Evolutionary conservation across 108 stramenopile genomes (phyloP), one percentile per base, ranked within the genome.

Genomic region (Conticribra guillardii): DNA sequence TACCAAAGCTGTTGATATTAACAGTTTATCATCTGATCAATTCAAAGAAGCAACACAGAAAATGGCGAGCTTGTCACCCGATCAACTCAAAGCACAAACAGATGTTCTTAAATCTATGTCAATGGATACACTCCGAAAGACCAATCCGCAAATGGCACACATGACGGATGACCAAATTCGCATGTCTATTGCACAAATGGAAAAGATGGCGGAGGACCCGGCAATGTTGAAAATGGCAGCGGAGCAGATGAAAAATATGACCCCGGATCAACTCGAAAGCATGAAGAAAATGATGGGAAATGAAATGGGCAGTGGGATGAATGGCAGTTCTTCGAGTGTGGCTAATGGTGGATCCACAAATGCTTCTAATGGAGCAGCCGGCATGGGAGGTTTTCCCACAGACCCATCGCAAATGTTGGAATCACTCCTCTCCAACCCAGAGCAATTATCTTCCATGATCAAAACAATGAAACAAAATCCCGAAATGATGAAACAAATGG

Each of bases 381-480:
- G 24, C 14, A 54, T 64, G 17, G 58, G 7, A 15, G 58, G 67
- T 16, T 14, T 51, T 53, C 21, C 47, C 54, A 47, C 29, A 0
- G 86, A 91, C 70, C 76, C 87, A 24, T 58, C 74, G n/a, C 37
- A 88, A 55, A 85, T 91, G 82, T 45, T 90, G 73, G 76, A 77
- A 49, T 45, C 57, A 2, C 53, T 79, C 9, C 81, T 80, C 18
- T 83, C 89, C 67, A 83, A 88, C 56, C 84, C 84, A 34, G 79
- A 77, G 21, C 84, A 87, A 59, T 34, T 94, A 17, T 85, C 83
- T 28, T 33, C 52, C 3, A 84, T 91, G 85, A 44, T 94, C 5
- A 78, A 79, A 55, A 71, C 75, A 24, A 53, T 94, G 76, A 89
- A 88, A 64, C 74, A 84, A 60, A 94, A 91, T 64, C 93, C 93